Evolutionary conservation across 2,329 filamentous ascomycete species (phyloP).

Genomic region (Emmonsiellopsis sp.): DNA sequence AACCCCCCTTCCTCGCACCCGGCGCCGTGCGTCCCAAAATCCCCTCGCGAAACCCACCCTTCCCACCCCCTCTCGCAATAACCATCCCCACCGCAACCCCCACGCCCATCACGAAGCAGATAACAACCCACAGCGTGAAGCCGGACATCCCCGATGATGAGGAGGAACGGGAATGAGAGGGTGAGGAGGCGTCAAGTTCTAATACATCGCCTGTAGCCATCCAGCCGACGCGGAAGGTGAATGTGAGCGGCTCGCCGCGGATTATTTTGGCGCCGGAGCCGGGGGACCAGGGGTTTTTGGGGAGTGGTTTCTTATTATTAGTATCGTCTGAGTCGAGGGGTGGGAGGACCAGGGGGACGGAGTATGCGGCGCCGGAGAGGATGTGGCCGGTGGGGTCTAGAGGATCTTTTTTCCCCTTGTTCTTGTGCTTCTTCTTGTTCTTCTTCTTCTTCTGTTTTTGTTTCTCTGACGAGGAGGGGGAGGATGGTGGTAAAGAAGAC

Average conservation of each 20-base stretch:
- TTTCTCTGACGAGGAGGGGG: conserved; percentile 21
- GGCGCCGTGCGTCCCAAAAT: conserved; percentile 25
- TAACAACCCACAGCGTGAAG: conserved; percentile 19
- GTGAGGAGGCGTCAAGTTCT: conserved; percentile 22
- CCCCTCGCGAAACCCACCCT: conserved; percentile 26
- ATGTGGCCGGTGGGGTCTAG: conserved; percentile 53
- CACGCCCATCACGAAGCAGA: conserved; percentile 27
- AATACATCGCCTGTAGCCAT: conserved; percentile 32
- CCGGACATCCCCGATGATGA: conserved; percentile 4
- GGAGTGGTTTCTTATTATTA: conserved; percentile 42
- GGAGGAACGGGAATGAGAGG: conserved; percentile 1
- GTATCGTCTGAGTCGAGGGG: conserved; percentile 14
- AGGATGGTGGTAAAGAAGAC: conserved; percentile 5
- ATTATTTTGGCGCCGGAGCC: conserved; percentile 57
- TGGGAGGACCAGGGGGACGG: conserved; percentile 58
- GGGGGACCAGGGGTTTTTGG: conserved; percentile 35
- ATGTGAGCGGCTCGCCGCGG: conserved; percentile 74
- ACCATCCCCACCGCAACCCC: conserved; percentile 28
- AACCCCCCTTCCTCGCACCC: neutral
- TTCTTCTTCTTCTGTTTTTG: conserved; percentile 22
- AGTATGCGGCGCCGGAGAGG: conserved; percentile 82
- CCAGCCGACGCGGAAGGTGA: conserved; percentile 78
- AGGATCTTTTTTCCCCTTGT: conserved; percentile 41
- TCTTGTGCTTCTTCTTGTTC: conserved; percentile 40
- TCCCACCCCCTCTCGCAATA: conserved; percentile 25